These are phyloP conservation scores for Colletotrichum higginsianum DNA, from an alignment of 2,329 filamentous ascomycete genomes.

Conservation along the genomic window DNA sequence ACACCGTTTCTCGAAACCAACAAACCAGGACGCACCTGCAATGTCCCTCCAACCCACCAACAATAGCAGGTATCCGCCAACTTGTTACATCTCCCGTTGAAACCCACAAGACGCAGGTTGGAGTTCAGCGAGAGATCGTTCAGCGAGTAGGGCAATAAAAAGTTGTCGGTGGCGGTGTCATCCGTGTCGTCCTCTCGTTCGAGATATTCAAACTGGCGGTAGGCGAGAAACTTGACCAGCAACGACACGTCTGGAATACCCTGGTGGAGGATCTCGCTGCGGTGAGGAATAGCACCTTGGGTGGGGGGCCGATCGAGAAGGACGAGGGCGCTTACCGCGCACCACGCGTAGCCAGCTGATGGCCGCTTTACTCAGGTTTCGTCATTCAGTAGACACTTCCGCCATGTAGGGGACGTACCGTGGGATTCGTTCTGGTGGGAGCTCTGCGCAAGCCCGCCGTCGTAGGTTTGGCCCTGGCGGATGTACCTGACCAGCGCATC, in stretches of 20 bases:
- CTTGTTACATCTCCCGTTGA: constrained; percentile 94
- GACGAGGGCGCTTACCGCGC: constrained; percentile 82
- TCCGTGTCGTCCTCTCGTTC: constrained; percentile 62
- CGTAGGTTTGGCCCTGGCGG: constrained; percentile 79
- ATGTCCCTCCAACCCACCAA: constrained; percentile 87
- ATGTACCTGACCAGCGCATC: constrained; percentile 80
- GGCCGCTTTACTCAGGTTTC: constrained; percentile 23
- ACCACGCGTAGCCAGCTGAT: constrained; percentile 90
- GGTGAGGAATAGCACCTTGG: constrained; percentile 50
- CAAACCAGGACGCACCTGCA: constrained; percentile 54
- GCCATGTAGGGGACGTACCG: constrained; percentile 62
- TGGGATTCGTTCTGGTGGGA: constrained; percentile 84
- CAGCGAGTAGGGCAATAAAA: constrained; percentile 51
- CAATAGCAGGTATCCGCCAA: constrained; percentile 94
- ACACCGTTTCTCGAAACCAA: constrained; percentile 55
- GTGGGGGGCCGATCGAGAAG: constrained; percentile 77
- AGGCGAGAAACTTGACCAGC: constrained; percentile 71
- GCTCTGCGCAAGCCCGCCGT: constrained; percentile 86
- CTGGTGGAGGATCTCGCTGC: constrained; percentile 51
- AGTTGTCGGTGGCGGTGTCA: constrained; percentile 50
- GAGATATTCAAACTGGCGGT: constrained; percentile 75
- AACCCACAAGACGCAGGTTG: constrained; percentile 72
- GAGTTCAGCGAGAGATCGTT: constrained; percentile 53
- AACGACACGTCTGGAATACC: constrained; percentile 52
- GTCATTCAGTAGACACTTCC: constrained; percentile 12